Base-by-base conservation (phyloP, 2,329 filamentous ascomycete genomes). In the Fusarium burgessii region DNA sequence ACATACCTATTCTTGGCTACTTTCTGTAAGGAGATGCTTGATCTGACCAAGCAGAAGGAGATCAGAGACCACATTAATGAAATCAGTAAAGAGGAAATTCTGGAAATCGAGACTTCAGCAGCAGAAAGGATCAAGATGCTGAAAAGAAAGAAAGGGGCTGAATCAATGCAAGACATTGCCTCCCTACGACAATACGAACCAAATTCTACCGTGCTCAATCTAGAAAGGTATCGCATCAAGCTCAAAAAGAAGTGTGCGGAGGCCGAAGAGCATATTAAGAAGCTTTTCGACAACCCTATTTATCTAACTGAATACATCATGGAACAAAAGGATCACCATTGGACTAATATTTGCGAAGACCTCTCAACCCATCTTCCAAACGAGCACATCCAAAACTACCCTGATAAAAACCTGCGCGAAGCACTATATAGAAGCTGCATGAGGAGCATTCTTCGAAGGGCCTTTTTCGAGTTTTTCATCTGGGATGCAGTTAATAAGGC, bases 271-370 rank as follows among this genome's bases (percentile, higher is more conserved):
- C 71, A 75, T 20, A 33, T 75, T 40, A 35, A 18, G 10, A 51
- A 27, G n/a, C 33, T 75, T 8, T 75, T 75, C 29, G 45, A 75
- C 15, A 59, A 75, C 5, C 73, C 71, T 6, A 49, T 67, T 13
- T 75, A 75, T 42, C 74, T 75, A 29, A 40, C 45, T 14, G 35
- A 68, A 18, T 33, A 27, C 4, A 32, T 75, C 25, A 25, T 66
- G 13, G 73, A 75, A 12, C 66, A 74, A 50, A 75, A 71, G 32
- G 60, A 72, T 9, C 73, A 75, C 27, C 69, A 75, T n/a, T 75
- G 71, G 71, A 38, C 36, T 20, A 75, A 75, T 36, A n/a, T 75
- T 9, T 17, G 33, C n/a, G n/a, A 55, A 23, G n/a, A 33, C 36
- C 7, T 6, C 40, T 55, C 51, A 43, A 27, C 36, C n/a, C 20